A percentile compares a stretch with the other conserved stretches of the same genome.
Evolutionary conservation across 2,329 filamentous ascomycete species (phyloP).

Genomic region (Thielaviopsis ethacetica): DNA sequence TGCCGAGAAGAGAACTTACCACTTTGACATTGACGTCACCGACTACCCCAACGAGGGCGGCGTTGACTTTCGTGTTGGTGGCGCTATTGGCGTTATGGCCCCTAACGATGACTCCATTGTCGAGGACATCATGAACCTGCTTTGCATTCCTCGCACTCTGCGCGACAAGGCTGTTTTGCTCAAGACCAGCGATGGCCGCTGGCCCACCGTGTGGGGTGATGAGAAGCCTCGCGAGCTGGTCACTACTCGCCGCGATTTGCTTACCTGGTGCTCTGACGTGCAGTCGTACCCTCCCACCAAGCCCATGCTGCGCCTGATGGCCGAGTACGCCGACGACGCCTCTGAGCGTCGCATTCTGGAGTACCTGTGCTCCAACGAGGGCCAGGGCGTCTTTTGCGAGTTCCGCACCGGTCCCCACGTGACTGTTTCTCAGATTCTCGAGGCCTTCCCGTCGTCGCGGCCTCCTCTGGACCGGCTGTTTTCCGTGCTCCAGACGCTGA

Average conservation of each 20-base stretch:
- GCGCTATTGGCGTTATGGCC: conserved; percentile 83
- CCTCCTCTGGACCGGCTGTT: conserved; percentile 74
- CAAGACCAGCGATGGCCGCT: conserved; percentile 64
- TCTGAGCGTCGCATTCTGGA: conserved; percentile 80
- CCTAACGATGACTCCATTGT: conserved; percentile 66
- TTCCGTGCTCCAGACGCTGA: conserved; percentile 66
- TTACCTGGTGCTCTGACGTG: conserved; percentile 90
- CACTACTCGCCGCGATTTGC: conserved; percentile 77
- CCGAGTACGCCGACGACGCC: conserved; percentile 63
- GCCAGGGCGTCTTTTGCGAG: conserved; percentile 85
- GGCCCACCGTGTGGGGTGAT: conserved; percentile 97
- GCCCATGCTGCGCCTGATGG: conserved; percentile 65
- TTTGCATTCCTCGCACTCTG: conserved; percentile 65
- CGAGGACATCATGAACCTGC: conserved; percentile 66
- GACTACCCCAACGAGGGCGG: conserved; percentile 76
- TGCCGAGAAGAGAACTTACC: conserved; percentile 91
- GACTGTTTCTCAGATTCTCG: conserved; percentile 68
- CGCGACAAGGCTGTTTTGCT: conserved; percentile 71
- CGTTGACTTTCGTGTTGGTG: conserved; percentile 90
- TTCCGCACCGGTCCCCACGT: conserved; percentile 79
- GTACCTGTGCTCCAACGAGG: conserved; percentile 77
- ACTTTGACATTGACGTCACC: conserved; percentile 93
- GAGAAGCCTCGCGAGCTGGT: conserved; percentile 71
- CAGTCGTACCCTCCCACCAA: conserved; percentile 89
- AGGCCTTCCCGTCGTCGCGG: conserved; percentile 81